Percentiles rank a stretch among this genome's conserved stretches.
These are phyloP conservation scores for Onygenales sp. DNA, from an alignment of 2,329 filamentous ascomycete species.

Conservation along the genomic window DNA sequence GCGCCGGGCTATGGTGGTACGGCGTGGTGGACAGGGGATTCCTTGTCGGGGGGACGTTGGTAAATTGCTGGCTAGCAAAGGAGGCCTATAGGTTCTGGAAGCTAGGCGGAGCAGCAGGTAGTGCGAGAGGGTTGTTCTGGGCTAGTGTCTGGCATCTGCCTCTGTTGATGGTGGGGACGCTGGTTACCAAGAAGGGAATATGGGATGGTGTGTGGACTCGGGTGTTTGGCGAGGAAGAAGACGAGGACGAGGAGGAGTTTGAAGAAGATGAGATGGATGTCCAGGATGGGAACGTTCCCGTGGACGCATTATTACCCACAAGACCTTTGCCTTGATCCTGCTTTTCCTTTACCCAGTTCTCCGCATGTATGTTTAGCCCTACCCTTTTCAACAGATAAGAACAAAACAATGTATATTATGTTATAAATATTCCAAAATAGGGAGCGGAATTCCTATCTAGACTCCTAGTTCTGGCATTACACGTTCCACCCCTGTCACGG, in stretches of 20 bases:
- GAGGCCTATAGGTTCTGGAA: conserved; percentile 78
- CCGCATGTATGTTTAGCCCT: no score
- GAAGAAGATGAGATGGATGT: conserved; percentile 8
- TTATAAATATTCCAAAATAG: no score
- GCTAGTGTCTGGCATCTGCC: conserved; percentile 96
- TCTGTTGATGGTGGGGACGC: conserved; percentile 76
- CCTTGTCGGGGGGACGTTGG: conserved; percentile 65
- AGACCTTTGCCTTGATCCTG: background rate
- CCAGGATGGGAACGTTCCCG: background rate
- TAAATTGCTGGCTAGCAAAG: conserved; percentile 77
- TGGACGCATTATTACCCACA: background rate
- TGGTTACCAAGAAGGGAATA: conserved; percentile 88
- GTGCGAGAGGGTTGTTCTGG: conserved; percentile 83
- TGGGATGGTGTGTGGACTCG: conserved; percentile 73
- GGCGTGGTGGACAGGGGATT: conserved; percentile 83
- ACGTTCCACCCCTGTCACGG: no score
- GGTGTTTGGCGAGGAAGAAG: conserved; percentile 49
- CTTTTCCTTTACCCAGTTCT: no score
- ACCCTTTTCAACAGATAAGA: no score
- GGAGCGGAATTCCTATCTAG: no score
- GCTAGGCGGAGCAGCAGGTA: conserved; percentile 66
- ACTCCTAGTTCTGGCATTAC: no score
- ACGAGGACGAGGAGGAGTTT: conserved; percentile 45
- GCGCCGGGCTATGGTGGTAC: conserved; percentile 64
- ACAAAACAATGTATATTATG: no score